A percentile compares a stretch with the other conserved stretches of the same genome.
Evolutionary conservation across 306 rosid species (phyloP).

Genomic region (Neltuma alba): DNA sequence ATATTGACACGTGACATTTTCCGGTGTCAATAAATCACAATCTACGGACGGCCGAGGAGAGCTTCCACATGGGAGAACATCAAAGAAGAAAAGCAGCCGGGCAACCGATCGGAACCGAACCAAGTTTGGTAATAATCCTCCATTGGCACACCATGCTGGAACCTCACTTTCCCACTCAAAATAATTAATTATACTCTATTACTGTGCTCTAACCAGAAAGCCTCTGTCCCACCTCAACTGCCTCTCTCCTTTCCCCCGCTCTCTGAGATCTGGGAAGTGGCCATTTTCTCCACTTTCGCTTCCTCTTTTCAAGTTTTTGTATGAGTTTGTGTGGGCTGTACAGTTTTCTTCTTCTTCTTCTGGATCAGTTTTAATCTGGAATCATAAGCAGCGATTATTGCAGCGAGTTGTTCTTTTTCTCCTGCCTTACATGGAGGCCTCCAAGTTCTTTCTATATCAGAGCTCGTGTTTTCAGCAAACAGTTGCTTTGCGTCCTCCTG

Average conservation of each 20-base stretch:
- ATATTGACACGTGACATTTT: conserved; percentile 38
- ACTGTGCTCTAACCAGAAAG: conserved; percentile 11
- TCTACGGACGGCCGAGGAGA: conserved; percentile 42
- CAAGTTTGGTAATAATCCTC: conserved; percentile 53
- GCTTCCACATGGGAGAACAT: conserved; percentile 21
- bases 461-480: conserved; percentile 39
- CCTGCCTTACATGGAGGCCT: conserved; percentile 50
- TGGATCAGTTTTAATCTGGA: conserved; percentile 39
- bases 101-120: conserved; percentile 46
- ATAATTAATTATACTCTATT: conserved; percentile 11
- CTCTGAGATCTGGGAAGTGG: conserved; percentile 40
- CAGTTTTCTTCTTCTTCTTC: conserved; percentile 41
- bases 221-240: conserved; percentile 51
- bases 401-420: conserved; percentile 31
- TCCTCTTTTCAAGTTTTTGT: conserved; percentile 30
- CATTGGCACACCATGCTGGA: conserved; percentile 44
- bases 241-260: conserved; percentile 31
- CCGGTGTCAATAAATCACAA: conserved; percentile 34
- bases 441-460: conserved; percentile 41
- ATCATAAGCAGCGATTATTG: conserved; percentile 43
- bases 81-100: conserved; percentile 46
- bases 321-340: conserved; percentile 36
- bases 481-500: conserved; percentile 38
- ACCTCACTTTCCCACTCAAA: conserved; percentile 42
- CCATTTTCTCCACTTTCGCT: conserved; percentile 47